These are phyloP conservation scores for Umbellularia californica DNA, from an alignment of 164 flowering plant genomes.

Conservation along the genomic window DNA sequence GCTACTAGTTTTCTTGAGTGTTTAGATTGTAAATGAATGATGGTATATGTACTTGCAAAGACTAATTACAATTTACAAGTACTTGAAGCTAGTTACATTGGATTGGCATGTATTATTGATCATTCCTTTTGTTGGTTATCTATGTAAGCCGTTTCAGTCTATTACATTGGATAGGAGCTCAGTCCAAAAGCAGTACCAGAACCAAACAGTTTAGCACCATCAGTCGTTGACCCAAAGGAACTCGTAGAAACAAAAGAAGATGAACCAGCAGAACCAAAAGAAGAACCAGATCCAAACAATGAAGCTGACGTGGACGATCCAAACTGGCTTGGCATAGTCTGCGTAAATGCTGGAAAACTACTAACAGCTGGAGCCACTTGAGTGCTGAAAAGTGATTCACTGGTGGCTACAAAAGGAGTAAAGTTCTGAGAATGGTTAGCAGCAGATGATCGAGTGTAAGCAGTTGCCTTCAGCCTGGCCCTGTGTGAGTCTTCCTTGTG, in stretches of 20 bases:
- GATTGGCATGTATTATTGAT: no score
- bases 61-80: no score
- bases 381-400: conserved; percentile 27
- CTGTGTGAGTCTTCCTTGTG: no score
- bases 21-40: no score
- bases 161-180: conserved; percentile 28
- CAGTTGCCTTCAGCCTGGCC: no score
- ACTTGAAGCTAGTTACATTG: no score
- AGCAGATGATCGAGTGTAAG: no score
- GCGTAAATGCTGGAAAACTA: conserved; percentile 24
- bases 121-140: no score
- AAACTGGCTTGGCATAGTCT: conserved; percentile 37
- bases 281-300: conserved; percentile 32
- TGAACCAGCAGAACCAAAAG: neutral
- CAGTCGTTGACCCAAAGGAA: conserved; percentile 33
- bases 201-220: conserved; percentile 32
- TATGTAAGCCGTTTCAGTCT: no score
- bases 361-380: conserved; percentile 30
- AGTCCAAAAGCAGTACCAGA: conserved; percentile 30
- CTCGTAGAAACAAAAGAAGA: conserved; percentile 33
- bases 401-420: conserved; percentile 16
- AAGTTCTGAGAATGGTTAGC: conserved; percentile 30
- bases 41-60: no score
- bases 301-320: conserved; percentile 45
- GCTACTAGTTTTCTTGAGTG: no score